Evolutionary conservation across 306 rosid species (phyloP), one percentile per base, ranked within the genome.

Genomic region (Delonix regia): DNA sequence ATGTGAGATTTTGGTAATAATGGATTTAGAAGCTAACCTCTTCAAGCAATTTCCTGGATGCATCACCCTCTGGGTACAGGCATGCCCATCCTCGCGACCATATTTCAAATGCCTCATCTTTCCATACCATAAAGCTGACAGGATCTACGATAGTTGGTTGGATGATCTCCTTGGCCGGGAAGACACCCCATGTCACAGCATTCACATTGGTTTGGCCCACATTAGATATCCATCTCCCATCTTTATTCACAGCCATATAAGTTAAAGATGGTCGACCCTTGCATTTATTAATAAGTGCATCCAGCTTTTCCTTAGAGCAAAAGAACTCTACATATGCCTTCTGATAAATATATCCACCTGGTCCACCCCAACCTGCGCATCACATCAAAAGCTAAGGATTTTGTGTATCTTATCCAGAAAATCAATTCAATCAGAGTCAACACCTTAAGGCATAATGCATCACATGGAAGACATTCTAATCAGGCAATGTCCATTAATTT

Each of bases 171-270:
- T 87, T 89, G 19, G 92, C 99, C 7, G 96, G 96, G 89, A 95
- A 95, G 81, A 91, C 99, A 48, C 97, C 99, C 99, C 99, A 95
- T 80, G 99, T 95, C 62, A 95, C 99, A 13, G 98, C 99, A 87
- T 93, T 95, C 78, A 95, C 98, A 60, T 84, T 87, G 28, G 85
- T 73, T 87, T 85, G 89, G 41, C 86, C 86, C 33, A 84, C 83
- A 81, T 95, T 95, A 61, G 98, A 89, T 81, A 81, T 79, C 94
- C 89, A 91, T 19, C 60, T 77, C 53, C 99, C 96, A 67, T 88
- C 85, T 87, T 85, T 95, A 80, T 88, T 91, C 78, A 93, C 92
- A 21, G 99, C 96, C 92, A 93, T 91, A 71, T 87, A 95, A 72
- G 99, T 89, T 16, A 95, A 80, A 78, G 84, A 89, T 74, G 91